A percentile compares a stretch with the other conserved stretches of the same genome.
Conservation (phyloP, 768 basidiomycete species). For the Panus rudis region DNA sequence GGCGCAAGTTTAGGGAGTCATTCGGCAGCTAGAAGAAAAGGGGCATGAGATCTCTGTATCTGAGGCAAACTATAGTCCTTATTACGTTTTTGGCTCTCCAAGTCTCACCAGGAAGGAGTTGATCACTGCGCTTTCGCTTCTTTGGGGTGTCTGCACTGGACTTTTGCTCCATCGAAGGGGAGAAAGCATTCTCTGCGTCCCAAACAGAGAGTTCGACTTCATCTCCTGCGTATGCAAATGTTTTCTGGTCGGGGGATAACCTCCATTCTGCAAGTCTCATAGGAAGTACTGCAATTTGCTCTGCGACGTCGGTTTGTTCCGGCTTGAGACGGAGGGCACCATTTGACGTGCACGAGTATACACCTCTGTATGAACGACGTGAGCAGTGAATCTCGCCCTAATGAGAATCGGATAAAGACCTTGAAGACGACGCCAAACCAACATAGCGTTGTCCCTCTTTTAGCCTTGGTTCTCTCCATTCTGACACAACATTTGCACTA, state of each 20-base stretch:
- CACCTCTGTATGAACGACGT: constrained; percentile 26
- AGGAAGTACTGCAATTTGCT: constrained; percentile 44
- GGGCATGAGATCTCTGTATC: not conserved
- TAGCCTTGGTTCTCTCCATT: constrained; percentile 64
- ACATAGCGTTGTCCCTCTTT: constrained; percentile 49
- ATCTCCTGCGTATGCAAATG: constrained; percentile 78
- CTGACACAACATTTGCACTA: constrained; percentile 28
- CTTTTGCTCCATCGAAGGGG: constrained; percentile 15
- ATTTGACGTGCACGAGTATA: constrained; percentile 69
- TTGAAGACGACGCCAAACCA: constrained; percentile 45
- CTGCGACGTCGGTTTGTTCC: constrained; percentile 16
- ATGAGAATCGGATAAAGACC: constrained; percentile 31
- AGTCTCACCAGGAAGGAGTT: constrained; percentile 62
- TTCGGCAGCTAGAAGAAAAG: constrained; percentile 50
- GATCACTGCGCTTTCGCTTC: constrained; percentile 53
- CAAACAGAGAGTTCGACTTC: constrained; percentile 83
- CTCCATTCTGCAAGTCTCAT: constrained; percentile 66
- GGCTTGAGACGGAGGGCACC: constrained; percentile 54
- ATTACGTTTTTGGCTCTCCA: constrained; percentile 83
- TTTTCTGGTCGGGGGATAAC: constrained; percentile 40
- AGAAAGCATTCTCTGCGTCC: constrained; percentile 58
- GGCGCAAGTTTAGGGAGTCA: constrained; percentile 66
- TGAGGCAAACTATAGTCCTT: not conserved
- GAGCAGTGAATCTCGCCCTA: not conserved
- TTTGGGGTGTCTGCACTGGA: constrained; percentile 24